A percentile compares a stretch with the other conserved stretches of the same genome.
Conservation (phyloP, 345 rosid genomes). For the Gossypium ekmanianum region DNA sequence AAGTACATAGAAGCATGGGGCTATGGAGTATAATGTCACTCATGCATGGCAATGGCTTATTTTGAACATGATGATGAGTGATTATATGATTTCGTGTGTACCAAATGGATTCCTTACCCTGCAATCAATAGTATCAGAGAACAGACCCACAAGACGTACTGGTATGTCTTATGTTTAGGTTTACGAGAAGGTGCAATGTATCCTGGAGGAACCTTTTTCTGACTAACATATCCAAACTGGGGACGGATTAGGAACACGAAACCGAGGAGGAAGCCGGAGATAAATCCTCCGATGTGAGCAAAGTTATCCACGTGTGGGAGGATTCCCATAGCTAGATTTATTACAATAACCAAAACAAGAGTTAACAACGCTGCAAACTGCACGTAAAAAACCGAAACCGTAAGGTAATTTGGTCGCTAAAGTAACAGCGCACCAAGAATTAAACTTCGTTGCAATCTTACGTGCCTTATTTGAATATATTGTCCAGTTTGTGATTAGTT, state of each 20-base stretch:
- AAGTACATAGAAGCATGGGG: neutral
- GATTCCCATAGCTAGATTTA: constrained; percentile 78
- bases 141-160: constrained; percentile 58
- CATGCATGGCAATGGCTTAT: neutral
- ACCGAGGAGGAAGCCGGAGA: constrained; percentile 91
- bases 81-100: neutral
- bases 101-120: constrained; percentile 41
- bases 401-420: constrained; percentile 17
- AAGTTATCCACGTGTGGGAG: constrained; percentile 98
- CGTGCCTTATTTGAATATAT: constrained; percentile 82
- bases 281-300: constrained; percentile 94
- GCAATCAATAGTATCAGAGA: constrained; percentile 45
- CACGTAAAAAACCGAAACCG: constrained; percentile 27
- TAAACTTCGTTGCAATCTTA: neutral
- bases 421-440: constrained; percentile 3
- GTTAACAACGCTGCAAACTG: constrained; percentile 87
- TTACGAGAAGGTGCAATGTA: constrained; percentile 32
- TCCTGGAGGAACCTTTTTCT: constrained; percentile 51
- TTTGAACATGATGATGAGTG: neutral
- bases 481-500: constrained; percentile 92
- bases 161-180: constrained; percentile 75
- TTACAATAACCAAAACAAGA: constrained; percentile 58
- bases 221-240: constrained; percentile 75
- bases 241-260: constrained; percentile 83
- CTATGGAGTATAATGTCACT: neutral